These are phyloP conservation scores for Saksenaea oblongispora DNA, from an alignment of 371 early-diverging fungal species.

Conservation along the genomic window DNA sequence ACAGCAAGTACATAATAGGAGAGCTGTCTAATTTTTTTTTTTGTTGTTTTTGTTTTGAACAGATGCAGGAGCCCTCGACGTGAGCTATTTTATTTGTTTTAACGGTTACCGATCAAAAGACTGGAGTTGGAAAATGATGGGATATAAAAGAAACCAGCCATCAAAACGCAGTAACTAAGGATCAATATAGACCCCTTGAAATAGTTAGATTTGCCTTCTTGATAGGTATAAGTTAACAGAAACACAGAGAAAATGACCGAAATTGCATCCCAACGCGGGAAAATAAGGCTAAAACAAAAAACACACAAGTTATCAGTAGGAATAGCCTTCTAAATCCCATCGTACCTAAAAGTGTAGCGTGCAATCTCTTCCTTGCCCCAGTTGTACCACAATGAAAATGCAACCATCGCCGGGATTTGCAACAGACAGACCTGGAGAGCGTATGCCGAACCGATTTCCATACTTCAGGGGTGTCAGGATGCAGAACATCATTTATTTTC, in stretches of 20 bases:
- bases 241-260: constrained; percentile 89
- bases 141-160: constrained; percentile 79
- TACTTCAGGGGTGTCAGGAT: constrained; percentile 24
- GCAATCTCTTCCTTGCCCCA: constrained; percentile 44
- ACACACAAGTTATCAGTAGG: no score
- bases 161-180: constrained; percentile 79
- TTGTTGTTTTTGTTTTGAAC: neutral
- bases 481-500: neutral
- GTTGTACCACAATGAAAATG: constrained; percentile 75
- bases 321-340: neutral
- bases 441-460: constrained; percentile 97
- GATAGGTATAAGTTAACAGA: constrained; percentile 83
- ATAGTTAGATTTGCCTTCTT: constrained; percentile 94
- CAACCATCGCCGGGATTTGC: constrained; percentile 94
- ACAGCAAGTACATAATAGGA: neutral
- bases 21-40: neutral
- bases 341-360: constrained; percentile 47
- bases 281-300: constrained; percentile 74
- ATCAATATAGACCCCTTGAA: constrained; percentile 94
- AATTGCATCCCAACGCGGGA: constrained; percentile 91
- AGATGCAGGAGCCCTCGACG: neutral
- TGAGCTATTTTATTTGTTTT: neutral
- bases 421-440: constrained; percentile 92
- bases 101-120: neutral
- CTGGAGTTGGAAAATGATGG: constrained; percentile 35